Conservation (phyloP, 2,329 filamentous ascomycete species). For the Monosporascus sp. region DNA sequence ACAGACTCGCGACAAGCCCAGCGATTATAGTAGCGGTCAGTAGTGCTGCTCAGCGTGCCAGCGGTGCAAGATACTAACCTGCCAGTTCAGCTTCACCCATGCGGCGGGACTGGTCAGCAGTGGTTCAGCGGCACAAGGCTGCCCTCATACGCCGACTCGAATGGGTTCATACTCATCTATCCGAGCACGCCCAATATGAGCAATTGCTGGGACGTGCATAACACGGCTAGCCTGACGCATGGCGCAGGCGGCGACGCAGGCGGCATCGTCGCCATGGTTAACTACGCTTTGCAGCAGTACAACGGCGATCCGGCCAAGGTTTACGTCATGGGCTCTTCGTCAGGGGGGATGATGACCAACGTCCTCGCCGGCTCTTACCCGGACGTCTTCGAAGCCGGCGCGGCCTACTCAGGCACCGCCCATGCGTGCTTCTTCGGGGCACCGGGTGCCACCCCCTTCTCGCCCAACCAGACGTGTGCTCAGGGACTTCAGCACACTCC, state of each 20-base stretch:
- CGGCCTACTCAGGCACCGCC: constrained; percentile 9
- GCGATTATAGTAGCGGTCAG: constrained; percentile 19
- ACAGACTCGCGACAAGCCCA: constrained; percentile 26
- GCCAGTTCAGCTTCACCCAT: constrained; percentile 10
- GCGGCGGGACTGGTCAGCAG: constrained; percentile 9
- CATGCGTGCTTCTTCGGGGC: constrained; percentile 13
- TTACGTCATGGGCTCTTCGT: constrained; percentile 10
- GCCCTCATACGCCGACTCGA: constrained; percentile 31
- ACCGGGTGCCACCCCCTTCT: constrained; percentile 11
- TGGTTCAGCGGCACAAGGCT: constrained; percentile 12
- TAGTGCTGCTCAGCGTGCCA: background rate
- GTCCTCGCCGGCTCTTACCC: constrained; percentile 15
- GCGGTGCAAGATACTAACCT: background rate
- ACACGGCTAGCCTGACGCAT: constrained; percentile 12
- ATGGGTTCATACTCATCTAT: constrained; percentile 39
- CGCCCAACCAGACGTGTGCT: constrained; percentile 14
- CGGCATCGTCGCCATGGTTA: constrained; percentile 15
- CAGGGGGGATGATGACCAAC: constrained; percentile 18
- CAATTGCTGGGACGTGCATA: constrained; percentile 19
- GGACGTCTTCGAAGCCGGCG: constrained; percentile 15
- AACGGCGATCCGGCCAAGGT: constrained; percentile 1
- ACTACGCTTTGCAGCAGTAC: constrained; percentile 12
- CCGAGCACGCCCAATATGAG: constrained; percentile 17
- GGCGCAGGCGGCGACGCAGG: constrained; percentile 12
- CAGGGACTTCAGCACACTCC: constrained; percentile 12